A percentile compares a stretch with the other conserved stretches of the same genome.
Conservation (phyloP, 306 rosid species). For the Vigna unguiculata region DNA sequence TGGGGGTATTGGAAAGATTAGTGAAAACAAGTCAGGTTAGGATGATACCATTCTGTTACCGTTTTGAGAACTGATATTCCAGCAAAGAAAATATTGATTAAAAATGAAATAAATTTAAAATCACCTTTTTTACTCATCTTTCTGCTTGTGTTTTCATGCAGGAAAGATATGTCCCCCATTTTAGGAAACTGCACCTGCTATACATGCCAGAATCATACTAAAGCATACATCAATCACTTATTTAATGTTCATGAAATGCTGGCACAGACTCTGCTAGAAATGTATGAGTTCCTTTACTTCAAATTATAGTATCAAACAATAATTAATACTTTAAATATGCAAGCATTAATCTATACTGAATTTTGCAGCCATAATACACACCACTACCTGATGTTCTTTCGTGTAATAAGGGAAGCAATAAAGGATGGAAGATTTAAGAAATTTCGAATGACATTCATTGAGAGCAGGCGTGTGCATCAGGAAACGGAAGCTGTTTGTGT, state of each 20-base stretch:
- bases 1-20: neutral
- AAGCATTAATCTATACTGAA: slow-evolving; percentile 26
- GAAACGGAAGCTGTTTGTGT: slow-evolving; percentile 50
- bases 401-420: slow-evolving; percentile 74
- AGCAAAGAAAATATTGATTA: neutral
- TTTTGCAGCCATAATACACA: slow-evolving; percentile 91
- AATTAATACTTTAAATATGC: neutral
- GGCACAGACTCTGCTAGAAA: slow-evolving; percentile 85
- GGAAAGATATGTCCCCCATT: slow-evolving; percentile 81
- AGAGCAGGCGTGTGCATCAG: slow-evolving; percentile 56
- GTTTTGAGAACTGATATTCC: neutral
- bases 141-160: slow-evolving; percentile 50
- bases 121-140: slow-evolving; percentile 17
- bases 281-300: slow-evolving; percentile 55
- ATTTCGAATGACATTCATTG: slow-evolving; percentile 61
- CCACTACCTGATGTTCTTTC: slow-evolving; percentile 83
- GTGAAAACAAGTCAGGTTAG: too few relatives aligned
- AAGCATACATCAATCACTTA: slow-evolving; percentile 89
- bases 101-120: neutral
- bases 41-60: too few relatives aligned
- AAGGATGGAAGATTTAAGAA: slow-evolving; percentile 76
- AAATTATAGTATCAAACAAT: neutral
- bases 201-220: slow-evolving; percentile 87
- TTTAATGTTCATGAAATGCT: slow-evolving; percentile 95
- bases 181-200: slow-evolving; percentile 72